Conservation (phyloP, 495 filamentous ascomycete species). For the Cenococcum geophilum region DNA sequence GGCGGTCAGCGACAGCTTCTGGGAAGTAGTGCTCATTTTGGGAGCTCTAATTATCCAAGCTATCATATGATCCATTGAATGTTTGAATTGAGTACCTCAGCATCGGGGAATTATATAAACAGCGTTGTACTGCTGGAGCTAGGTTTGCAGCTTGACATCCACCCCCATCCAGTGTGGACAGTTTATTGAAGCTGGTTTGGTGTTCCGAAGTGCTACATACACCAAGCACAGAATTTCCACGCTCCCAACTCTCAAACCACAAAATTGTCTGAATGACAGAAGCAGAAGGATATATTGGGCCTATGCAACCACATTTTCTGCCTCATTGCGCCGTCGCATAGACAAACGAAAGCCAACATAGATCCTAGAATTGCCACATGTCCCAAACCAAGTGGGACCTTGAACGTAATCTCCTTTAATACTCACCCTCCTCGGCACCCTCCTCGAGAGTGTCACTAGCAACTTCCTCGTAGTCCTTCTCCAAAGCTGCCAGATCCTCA, state of each 20-base stretch:
- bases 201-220: not conserved
- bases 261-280: not conserved
- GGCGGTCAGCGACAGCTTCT: not conserved
- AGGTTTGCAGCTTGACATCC: no score
- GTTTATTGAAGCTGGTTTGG: not conserved
- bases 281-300: constrained; percentile 3
- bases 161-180: not conserved
- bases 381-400: not conserved
- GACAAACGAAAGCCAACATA: constrained; percentile 1
- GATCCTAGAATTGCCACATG: not conserved
- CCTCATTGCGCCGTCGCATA: not conserved
- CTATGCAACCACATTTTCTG: constrained; percentile 1
- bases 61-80: no score
- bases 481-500: constrained; percentile 81
- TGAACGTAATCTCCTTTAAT: constrained; percentile 44
- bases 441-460: constrained; percentile 67
- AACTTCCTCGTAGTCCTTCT: constrained; percentile 92
- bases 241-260: not conserved
- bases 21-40: not conserved
- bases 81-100: no score
- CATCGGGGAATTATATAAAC: no score
- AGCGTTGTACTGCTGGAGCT: no score
- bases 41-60: no score
- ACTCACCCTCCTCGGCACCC: constrained; percentile 60
- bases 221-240: not conserved